A percentile compares a stretch with the other conserved stretches of the same genome.
Conservation (phyloP, 2,329 filamentous ascomycete species). For the Didymella pinodella region DNA sequence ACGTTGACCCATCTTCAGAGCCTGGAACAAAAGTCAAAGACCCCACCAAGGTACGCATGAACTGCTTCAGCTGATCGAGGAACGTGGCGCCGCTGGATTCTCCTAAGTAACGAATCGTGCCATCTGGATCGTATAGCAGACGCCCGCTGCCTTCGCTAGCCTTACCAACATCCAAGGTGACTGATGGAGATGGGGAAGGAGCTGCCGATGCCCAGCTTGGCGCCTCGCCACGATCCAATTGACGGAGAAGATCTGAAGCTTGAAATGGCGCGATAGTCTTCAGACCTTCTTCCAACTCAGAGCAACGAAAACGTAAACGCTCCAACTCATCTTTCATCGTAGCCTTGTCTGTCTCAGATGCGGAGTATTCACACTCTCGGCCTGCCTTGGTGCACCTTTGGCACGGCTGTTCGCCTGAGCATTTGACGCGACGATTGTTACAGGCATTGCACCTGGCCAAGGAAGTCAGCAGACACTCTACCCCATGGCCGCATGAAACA, state of each 20-base stretch:
- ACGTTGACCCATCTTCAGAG: conserved; percentile 30
- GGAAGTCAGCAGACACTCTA: conserved; percentile 1
- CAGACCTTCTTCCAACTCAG: conserved; percentile 29
- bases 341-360: conserved; percentile 25
- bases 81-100: conserved; percentile 40
- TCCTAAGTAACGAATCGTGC: conserved; percentile 31
- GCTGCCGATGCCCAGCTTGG: conserved; percentile 16
- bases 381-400: conserved; percentile 30
- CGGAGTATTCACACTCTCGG: conserved; percentile 37
- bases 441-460: conserved; percentile 38
- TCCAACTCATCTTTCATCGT: conserved; percentile 34
- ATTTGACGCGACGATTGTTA: conserved; percentile 37
- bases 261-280: conserved; percentile 26
- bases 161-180: conserved; percentile 21
- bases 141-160: conserved; percentile 26
- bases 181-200: conserved; percentile 21
- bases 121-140: conserved; percentile 31
- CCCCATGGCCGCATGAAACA: neutral
- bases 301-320: conserved; percentile 33
- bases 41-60: conserved; percentile 34
- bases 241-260: conserved; percentile 25
- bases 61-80: conserved; percentile 36
- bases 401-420: conserved; percentile 39
- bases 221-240: conserved; percentile 21
- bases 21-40: conserved; percentile 28